Conservation (phyloP, 1,139 yeast species). For the Wickerhamomyces sp. region DNA sequence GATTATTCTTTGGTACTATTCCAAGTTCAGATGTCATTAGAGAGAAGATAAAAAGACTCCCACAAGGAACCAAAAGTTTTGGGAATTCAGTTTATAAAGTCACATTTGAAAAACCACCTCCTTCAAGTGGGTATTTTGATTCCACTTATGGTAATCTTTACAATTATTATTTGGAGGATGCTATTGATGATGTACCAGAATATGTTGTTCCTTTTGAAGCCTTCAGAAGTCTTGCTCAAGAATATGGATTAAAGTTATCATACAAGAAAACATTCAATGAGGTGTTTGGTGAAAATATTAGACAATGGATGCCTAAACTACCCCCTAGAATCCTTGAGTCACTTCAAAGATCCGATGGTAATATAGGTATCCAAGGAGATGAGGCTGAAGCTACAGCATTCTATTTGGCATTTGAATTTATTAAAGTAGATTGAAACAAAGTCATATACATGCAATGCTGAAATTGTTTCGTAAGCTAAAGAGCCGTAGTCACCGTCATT, state of each 20-base stretch:
- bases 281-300: slow-evolving; percentile 76
- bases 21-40: slow-evolving; percentile 87
- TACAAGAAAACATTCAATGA: slow-evolving; percentile 77
- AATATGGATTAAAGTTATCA: slow-evolving; percentile 68
- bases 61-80: slow-evolving; percentile 53
- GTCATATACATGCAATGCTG: background rate
- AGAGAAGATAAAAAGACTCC: slow-evolving; percentile 50
- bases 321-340: slow-evolving; percentile 68
- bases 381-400: slow-evolving; percentile 90
- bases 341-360: slow-evolving; percentile 68
- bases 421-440: slow-evolving; percentile 34
- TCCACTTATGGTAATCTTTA: slow-evolving; percentile 84
- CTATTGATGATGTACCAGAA: slow-evolving; percentile 95
- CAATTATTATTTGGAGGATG: slow-evolving; percentile 79
- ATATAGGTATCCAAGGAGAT: slow-evolving; percentile 81
- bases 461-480: slow-evolving; percentile 30
- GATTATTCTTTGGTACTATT: slow-evolving; percentile 86
- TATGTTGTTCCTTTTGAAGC: slow-evolving; percentile 96
- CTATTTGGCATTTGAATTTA: slow-evolving; percentile 76
- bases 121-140: slow-evolving; percentile 63
- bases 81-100: slow-evolving; percentile 84
- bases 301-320: slow-evolving; percentile 52
- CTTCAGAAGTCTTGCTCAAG: slow-evolving; percentile 76
- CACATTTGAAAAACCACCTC: slow-evolving; percentile 71
- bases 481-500: slow-evolving; percentile 90